A percentile compares a stretch with the other conserved stretches of the same genome.
Conservation (phyloP, 2,329 filamentous ascomycete genomes). For the Arthrobotrys entomopaga region DNA sequence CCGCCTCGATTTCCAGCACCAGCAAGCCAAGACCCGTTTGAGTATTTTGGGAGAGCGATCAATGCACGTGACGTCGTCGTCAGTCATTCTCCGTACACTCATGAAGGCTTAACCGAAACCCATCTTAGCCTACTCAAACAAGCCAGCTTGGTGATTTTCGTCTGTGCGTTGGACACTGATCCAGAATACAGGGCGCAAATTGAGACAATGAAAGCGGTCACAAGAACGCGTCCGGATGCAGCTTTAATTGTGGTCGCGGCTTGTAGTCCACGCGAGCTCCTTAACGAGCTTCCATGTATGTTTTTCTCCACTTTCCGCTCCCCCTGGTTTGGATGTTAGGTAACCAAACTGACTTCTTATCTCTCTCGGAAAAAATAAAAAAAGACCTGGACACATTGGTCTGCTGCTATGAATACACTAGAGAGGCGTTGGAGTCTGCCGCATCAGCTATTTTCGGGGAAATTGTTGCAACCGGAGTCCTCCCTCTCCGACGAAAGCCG, state of each 20-base stretch:
- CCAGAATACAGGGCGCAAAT: slow-evolving; percentile 59
- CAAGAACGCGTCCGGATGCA: slow-evolving; percentile 57
- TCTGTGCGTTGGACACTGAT: slow-evolving; percentile 67
- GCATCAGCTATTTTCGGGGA: slow-evolving; percentile 68
- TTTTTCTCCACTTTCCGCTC: slow-evolving; percentile 59
- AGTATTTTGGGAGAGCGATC: slow-evolving; percentile 74
- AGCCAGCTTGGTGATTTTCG: slow-evolving; percentile 71
- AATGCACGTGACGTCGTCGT: slow-evolving; percentile 71
- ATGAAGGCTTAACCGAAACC: slow-evolving; percentile 72
- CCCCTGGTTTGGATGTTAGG: slow-evolving; percentile 59
- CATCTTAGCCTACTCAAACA: slow-evolving; percentile 72
- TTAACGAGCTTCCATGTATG: slow-evolving; percentile 63
- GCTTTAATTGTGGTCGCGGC: slow-evolving; percentile 59
- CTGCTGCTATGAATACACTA: slow-evolving; percentile 65
- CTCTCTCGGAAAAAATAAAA: slow-evolving; percentile 12
- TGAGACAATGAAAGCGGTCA: slow-evolving; percentile 60
- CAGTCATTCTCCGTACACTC: slow-evolving; percentile 77
- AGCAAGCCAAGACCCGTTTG: slow-evolving; percentile 73
- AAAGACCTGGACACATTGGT: slow-evolving; percentile 57
- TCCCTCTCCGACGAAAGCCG: slow-evolving; percentile 57
- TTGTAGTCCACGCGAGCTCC: slow-evolving; percentile 67
- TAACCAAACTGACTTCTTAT: slow-evolving; percentile 59
- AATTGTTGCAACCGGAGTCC: slow-evolving; percentile 56
- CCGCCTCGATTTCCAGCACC: slow-evolving; percentile 64
- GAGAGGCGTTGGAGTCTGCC: slow-evolving; percentile 65